phyloP scores from a whole-genome alignment of 2,329 filamentous ascomycete genomes.

The Plenodomus lindquistii region DNA sequence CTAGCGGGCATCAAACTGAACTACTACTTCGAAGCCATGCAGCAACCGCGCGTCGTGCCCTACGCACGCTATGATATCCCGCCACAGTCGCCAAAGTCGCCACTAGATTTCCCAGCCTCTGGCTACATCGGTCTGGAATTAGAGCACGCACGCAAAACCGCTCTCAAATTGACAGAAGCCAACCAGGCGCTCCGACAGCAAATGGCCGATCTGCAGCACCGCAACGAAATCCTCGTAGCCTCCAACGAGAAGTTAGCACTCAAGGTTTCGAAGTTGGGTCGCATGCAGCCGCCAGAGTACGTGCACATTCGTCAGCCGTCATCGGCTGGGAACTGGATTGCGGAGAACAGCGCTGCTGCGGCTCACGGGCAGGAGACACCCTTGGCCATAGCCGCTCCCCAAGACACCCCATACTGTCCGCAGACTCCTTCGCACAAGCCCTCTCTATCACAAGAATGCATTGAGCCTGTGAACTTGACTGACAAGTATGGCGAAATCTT shows the following conservation, averaged over 20 bases:
- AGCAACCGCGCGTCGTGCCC: slow-evolving; percentile 16
- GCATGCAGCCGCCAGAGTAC: slow-evolving; percentile 2
- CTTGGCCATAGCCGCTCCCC: too few relatives aligned
- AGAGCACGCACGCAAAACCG: slow-evolving; percentile 4
- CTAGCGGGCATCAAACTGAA: slow-evolving; percentile 9
- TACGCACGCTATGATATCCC: slow-evolving; percentile 14
- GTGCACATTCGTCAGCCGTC: background rate
- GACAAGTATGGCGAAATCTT: too few relatives aligned
- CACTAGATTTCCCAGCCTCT: background rate
- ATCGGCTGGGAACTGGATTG: too few relatives aligned
- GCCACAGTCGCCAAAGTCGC: background rate
- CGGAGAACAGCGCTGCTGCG: too few relatives aligned
- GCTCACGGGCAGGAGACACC: too few relatives aligned
- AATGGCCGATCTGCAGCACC: slow-evolving; percentile 1
- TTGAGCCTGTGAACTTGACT: too few relatives aligned
- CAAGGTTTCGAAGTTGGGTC: slow-evolving; percentile 4
- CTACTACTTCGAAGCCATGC: slow-evolving; percentile 18
- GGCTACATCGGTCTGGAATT: background rate
- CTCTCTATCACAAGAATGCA: too few relatives aligned
- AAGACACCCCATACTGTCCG: too few relatives aligned
- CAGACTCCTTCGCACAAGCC: too few relatives aligned
- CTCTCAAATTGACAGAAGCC: slow-evolving; percentile 3
- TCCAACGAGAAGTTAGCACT: slow-evolving; percentile 12
- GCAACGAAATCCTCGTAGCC: slow-evolving; percentile 5
- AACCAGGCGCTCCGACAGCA: slow-evolving; percentile 9